A percentile compares a stretch with the other conserved stretches of the same genome.
phyloP scores from a whole-genome alignment of 768 basidiomycete species.

The Panus rudis region DNA sequence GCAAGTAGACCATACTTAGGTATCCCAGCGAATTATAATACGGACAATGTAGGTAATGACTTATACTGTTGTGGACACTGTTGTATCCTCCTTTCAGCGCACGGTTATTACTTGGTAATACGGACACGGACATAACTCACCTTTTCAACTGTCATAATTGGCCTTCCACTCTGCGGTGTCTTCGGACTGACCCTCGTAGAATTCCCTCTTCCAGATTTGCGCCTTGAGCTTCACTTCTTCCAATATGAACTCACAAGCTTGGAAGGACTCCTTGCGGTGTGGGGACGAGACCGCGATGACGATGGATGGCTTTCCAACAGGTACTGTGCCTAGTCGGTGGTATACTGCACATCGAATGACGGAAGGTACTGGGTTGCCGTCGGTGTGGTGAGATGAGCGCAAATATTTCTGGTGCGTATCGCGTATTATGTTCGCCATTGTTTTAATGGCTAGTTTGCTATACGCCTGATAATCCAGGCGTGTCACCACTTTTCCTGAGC shows the following conservation, averaged over 20 bases:
- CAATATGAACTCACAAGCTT: slow-evolving; percentile 74
- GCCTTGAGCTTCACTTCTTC: slow-evolving; percentile 78
- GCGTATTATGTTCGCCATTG: slow-evolving; percentile 55
- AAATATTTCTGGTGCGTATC: slow-evolving; percentile 34
- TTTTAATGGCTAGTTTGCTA: slow-evolving; percentile 72
- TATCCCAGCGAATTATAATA: too few species aligned
- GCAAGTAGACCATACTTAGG: slow-evolving; percentile 49
- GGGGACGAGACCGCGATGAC: slow-evolving; percentile 82
- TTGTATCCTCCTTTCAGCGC: background rate
- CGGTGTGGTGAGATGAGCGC: slow-evolving; percentile 31
- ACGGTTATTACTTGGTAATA: too few species aligned
- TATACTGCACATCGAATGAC: slow-evolving; percentile 57
- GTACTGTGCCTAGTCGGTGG: slow-evolving; percentile 73
- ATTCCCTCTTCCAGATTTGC: slow-evolving; percentile 91
- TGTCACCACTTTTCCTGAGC: slow-evolving; percentile 60
- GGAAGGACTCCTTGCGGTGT: slow-evolving; percentile 76
- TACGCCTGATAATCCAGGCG: slow-evolving; percentile 81
- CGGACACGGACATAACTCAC: background rate
- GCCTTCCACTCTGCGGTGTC: slow-evolving; percentile 34
- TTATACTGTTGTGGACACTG: background rate
- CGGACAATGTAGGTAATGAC: background rate
- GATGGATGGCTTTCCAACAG: slow-evolving; percentile 75
- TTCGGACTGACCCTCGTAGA: slow-evolving; percentile 65
- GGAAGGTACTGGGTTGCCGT: slow-evolving; percentile 9
- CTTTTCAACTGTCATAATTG: too few species aligned